Evolutionary conservation across 1,284 basidiomycete genomes (phyloP).

Genomic region (Ustilago shanxiensis): DNA sequence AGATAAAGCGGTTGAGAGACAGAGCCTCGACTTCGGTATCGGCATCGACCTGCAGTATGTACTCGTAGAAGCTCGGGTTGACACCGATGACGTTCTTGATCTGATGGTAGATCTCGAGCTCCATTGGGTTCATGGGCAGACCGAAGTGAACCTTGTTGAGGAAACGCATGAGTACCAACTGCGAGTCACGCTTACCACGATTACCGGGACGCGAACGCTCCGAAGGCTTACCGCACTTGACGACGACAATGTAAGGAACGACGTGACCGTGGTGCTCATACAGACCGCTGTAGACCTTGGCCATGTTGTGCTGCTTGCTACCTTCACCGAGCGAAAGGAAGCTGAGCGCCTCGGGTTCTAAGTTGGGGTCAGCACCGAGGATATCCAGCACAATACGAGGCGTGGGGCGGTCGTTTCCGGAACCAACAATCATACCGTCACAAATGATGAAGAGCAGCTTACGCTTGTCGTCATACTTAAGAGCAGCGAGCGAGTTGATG

Average conservation of each 20-base stretch:
- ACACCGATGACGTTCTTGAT: conserved; percentile 99
- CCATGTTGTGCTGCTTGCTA: conserved; percentile 96
- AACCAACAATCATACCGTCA: conserved; percentile 98
- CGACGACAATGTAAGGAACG: conserved; percentile 95
- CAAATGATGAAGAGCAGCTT: conserved; percentile 95
- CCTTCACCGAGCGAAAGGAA: conserved; percentile 95
- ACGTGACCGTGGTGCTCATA: conserved; percentile 96
- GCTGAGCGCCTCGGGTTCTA: conserved; percentile 93
- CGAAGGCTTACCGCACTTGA: conserved; percentile 94
- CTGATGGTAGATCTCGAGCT: conserved; percentile 98
- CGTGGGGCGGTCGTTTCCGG: conserved; percentile 78
- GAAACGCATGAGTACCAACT: conserved; percentile 96
- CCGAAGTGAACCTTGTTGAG: conserved; percentile 99
- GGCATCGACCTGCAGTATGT: conserved; percentile 95
- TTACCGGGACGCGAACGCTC: conserved; percentile 94
- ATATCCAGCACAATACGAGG: conserved; percentile 92
- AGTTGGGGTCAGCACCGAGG: conserved; percentile 89
- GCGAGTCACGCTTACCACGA: conserved; percentile 79
- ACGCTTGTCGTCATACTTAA: conserved; percentile 98
- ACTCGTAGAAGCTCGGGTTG: conserved; percentile 98
- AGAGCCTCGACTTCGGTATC: conserved; percentile 88
- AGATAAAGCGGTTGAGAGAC: conserved; percentile 88
- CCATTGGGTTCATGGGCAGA: conserved; percentile 93
- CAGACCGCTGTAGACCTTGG: conserved; percentile 95
- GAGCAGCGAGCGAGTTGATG: conserved; percentile 91